Evolutionary conservation across 1,284 basidiomycete species (phyloP), one percentile per base, ranked within the genome.

Genomic region (Trametes sp.): DNA sequence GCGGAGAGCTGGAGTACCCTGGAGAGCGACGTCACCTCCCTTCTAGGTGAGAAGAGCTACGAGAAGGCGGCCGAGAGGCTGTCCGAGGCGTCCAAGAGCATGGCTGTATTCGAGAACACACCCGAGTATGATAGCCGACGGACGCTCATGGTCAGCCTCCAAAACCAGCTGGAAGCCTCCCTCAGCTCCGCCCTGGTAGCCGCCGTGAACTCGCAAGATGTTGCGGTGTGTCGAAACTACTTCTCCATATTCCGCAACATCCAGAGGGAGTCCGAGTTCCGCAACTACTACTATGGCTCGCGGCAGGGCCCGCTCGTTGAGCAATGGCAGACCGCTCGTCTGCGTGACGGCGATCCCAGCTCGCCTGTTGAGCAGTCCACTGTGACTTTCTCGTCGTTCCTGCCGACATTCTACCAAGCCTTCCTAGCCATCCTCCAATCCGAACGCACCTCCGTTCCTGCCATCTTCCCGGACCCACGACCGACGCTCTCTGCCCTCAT

Each of bases 1-100:
- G 95, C 96, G 24, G 93, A 98, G 80, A 93, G 90, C 65, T 98
- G 96, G 96, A 93, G 91, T 54, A 93, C 93, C 0, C 84, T 98
- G 42, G 96, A 98, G 75, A 84, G 91, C 51, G 96, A 98, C 76
- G 92, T 98, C 48, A 92, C 91, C 0, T 83, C 89, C 0, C 84
- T 96, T 21, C 83, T 98, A 41, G 79, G 84, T n/a, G 92, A 93
- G 66, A 85, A 87, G 69, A 87, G 83, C 66, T 95, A 92, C 70
- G 86, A 85, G 49, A 95, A 94, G 72, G 96, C 96, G 0, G 96
- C 95, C 21, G 90, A 93, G 68, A 82, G 96, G 61, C 78, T 98
- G 11, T 90, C 89, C 0, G 95, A 97, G 70, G 96, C 96, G 1
- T 88, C 82, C 67, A 88, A 88, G 72, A 92, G 90, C 65, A 92